Base-by-base conservation (phyloP, 2,329 filamentous ascomycete genomes). In the Hypoxylon sp. region DNA sequence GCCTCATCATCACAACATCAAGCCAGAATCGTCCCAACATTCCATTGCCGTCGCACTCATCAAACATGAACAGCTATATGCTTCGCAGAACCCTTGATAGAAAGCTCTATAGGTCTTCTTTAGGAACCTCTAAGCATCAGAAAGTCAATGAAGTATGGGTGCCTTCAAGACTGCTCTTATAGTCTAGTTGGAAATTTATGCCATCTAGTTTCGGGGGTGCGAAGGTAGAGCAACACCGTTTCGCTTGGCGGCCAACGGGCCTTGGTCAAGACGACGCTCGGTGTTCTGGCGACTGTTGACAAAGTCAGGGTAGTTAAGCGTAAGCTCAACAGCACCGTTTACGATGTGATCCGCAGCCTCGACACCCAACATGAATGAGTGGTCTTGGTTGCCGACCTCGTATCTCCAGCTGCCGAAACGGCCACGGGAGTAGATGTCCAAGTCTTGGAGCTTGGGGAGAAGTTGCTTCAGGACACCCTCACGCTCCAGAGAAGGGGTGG, bases 391-490 rank as follows among this genome's bases (percentile, higher is more conserved):
- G 79, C 94, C 94, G 73, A 90, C 83, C 84, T 99, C 96, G 85
- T 99, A 99, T 79, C 94, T 89, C 96, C 96, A 99, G 86, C 92
- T 95, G 77, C 96, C 96, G 83, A 99, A 99, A 71, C 96, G 94
- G 76, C 96, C 96, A 82, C 96, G 94, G 50, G 94, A 97, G 86
- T 91, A 93, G 83, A 99, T 99, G 80, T 91, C 95, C 86, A 93
- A 90, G 70, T 90, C 92, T 84, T 97, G 91, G 67, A 99, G 91
- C 84, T 93, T 94, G 77, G 96, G 96, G 56, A 99, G 91, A 62
- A 99, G 90, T 84, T 98, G 85, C 83, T 92, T 97, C 74, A 99
- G 90, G 51, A 96, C 94, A 74, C 93, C 94, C 82, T 99, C 96
- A 82, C 96, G 93, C 89, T 98, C 96, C 44, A 99, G 90, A 35